A percentile compares a stretch with the other conserved stretches of the same genome.
These are phyloP conservation scores for Hansenula lynferdii DNA, from an alignment of 1,139 yeast species.

Conservation along the genomic window DNA sequence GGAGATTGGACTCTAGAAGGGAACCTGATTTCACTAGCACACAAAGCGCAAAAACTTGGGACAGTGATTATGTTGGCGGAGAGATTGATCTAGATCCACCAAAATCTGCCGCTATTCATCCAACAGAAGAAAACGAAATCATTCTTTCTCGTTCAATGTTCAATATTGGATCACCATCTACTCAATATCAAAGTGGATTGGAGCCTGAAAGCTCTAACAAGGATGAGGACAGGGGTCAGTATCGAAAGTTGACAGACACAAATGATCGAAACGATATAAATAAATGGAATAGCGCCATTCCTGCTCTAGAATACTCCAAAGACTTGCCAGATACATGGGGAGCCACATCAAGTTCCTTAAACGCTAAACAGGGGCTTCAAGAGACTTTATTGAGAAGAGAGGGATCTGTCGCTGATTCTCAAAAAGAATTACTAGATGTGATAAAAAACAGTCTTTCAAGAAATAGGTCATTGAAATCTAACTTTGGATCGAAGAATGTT, in stretches of 20 bases:
- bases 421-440: constrained; percentile 3
- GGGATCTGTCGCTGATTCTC: neutral
- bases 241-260: too few relatives aligned
- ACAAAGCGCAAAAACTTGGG: neutral
- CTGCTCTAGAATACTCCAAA: constrained; percentile 4
- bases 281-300: constrained; percentile 3
- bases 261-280: neutral
- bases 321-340: neutral
- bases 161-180: neutral
- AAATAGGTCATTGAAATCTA: constrained; percentile 1
- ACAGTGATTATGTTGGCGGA: neutral
- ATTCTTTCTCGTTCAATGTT: too few relatives aligned
- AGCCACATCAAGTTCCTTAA: neutral
- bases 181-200: too few relatives aligned
- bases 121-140: too few relatives aligned
- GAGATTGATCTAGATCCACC: neutral
- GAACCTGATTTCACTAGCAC: neutral
- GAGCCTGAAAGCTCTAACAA: too few relatives aligned
- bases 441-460: constrained; percentile 9
- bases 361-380: constrained; percentile 1
- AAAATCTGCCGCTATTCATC: neutral
- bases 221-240: too few relatives aligned
- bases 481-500: neutral
- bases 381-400: constrained; percentile 6
- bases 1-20: neutral